Percentiles rank a stretch among this genome's conserved stretches.
Evolutionary conservation across 2,329 filamentous ascomycete species (phyloP).

Genomic region (Elsinoe australis): DNA sequence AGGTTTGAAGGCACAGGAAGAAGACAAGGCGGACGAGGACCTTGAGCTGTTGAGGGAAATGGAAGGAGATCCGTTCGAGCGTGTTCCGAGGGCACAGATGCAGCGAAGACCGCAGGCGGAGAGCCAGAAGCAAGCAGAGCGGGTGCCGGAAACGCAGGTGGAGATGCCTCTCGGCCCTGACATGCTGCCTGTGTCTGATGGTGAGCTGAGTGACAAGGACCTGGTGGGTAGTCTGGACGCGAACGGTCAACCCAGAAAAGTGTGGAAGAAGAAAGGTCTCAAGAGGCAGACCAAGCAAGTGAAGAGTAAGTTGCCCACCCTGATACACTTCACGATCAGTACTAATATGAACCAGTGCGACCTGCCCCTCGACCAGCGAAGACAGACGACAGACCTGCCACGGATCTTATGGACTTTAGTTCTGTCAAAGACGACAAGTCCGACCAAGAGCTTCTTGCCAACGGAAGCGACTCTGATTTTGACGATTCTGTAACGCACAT

Average conservation of each 20-base stretch:
- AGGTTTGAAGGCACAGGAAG: conserved; percentile 60
- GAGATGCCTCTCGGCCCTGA: conserved; percentile 42
- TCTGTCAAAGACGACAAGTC: conserved; percentile 8
- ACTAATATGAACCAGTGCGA: conserved; percentile 18
- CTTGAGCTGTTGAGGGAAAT: conserved; percentile 65
- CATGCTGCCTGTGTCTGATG: conserved; percentile 47
- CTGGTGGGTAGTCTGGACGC: conserved; percentile 34
- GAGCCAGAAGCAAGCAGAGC: conserved; percentile 19
- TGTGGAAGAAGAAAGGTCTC: conserved; percentile 76
- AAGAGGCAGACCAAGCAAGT: conserved; percentile 67
- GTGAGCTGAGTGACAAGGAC: conserved; percentile 39
- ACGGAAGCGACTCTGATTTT: neutral
- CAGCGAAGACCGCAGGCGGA: conserved; percentile 21
- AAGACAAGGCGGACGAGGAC: conserved; percentile 64
- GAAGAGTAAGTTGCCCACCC: conserved; percentile 41
- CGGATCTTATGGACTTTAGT: conserved; percentile 3
- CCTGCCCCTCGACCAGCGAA: neutral
- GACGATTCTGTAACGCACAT: neutral
- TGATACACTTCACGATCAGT: too few relatives aligned
- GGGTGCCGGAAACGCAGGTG: conserved; percentile 28
- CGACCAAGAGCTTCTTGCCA: neutral
- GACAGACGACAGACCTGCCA: neutral
- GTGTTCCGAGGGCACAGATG: conserved; percentile 24
- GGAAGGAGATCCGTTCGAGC: conserved; percentile 39
- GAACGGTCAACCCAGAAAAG: conserved; percentile 52